A percentile compares a stretch with the other conserved stretches of the same genome.
Conservation (phyloP, 2,329 filamentous ascomycete genomes). For the Penicillium sp. region DNA sequence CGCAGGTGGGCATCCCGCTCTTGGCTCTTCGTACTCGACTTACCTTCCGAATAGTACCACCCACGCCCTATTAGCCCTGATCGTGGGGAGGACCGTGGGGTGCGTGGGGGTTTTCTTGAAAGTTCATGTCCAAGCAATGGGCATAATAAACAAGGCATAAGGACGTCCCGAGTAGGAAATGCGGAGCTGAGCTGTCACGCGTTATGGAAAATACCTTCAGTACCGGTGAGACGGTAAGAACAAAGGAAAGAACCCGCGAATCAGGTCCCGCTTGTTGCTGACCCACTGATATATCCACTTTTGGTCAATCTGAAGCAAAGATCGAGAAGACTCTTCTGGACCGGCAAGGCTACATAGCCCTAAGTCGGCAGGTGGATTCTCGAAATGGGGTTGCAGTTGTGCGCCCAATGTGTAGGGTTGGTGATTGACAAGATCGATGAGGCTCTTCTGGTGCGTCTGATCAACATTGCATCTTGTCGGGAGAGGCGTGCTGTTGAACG, state of each 20-base stretch:
- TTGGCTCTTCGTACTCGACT: not conserved
- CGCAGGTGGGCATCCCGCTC: constrained; percentile 1
- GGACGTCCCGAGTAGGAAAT: constrained; percentile 1
- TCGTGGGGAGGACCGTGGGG: constrained; percentile 7
- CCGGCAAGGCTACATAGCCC: constrained; percentile 4
- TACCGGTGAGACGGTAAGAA: constrained; percentile 18
- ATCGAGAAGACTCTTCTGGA: constrained; percentile 16
- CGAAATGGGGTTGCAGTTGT: constrained; percentile 6
- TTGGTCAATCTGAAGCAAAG: constrained; percentile 13
- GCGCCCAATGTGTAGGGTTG: not conserved
- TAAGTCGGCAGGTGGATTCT: constrained; percentile 8
- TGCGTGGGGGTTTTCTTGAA: not conserved
- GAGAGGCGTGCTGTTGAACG: not conserved
- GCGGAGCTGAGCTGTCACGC: constrained; percentile 2
- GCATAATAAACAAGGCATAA: not conserved
- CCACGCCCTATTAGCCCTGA: not conserved
- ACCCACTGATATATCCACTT: constrained; percentile 14
- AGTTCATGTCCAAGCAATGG: no score
- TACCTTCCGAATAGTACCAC: not conserved
- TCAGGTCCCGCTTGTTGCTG: constrained; percentile 7
- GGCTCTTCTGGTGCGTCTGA: not conserved
- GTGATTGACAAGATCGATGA: not conserved
- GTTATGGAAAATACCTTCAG: constrained; percentile 4
- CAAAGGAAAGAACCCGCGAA: constrained; percentile 9
- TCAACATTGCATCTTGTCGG: not conserved